Evolutionary conservation across 1,139 yeast genomes (phyloP), one percentile per base, ranked within the genome.

Genomic region (Pneumocystis oryctolagi): DNA sequence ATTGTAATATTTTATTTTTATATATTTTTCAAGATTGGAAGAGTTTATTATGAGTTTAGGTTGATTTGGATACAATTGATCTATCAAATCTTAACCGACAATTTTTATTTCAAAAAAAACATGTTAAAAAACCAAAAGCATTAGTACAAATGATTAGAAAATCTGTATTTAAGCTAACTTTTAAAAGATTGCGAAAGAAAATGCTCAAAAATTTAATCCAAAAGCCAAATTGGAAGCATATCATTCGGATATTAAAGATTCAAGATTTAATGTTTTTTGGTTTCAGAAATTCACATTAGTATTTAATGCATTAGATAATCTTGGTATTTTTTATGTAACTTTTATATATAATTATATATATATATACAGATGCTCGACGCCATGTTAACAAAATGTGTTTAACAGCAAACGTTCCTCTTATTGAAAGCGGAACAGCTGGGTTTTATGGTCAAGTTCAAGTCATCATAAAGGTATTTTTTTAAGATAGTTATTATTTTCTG

Each of bases 381-480:
- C 87, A 89, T 72, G 96, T 94, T 61, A 94, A 94, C 72, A 80
- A 82, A 66, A 84, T 90, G 77, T 84, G 92, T 20, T 79, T 90
- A 30, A 85, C 87, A 65, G 77, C 88, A 39, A 77, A 80, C 58
- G 85, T 80, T 57, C 96, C 95, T 1, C 78, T 90, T 63, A 83
- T 92, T 80, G 98, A 94, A 73, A 83, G 90, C 66, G 99, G 99
- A 5, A 90, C 98, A 0, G 87, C 96, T 0, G 99, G 99, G 0
- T 87, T 84, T 68, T 84, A 84, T 66, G 98, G 98, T 28, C 96
- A 92, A 72, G 87, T 87, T 47, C 96, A 88, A 71, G 97, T 96
- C 1, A 90, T 94, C 63, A 80, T 82, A 66, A 65, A 64, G 60
- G 66, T 61, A 47, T 12, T 59, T 32, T 16, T 59, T 35, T 20